These are phyloP conservation scores for Picochlorum sp. DNA, from an alignment of 139 green algal genomes.

Conservation along the genomic window DNA sequence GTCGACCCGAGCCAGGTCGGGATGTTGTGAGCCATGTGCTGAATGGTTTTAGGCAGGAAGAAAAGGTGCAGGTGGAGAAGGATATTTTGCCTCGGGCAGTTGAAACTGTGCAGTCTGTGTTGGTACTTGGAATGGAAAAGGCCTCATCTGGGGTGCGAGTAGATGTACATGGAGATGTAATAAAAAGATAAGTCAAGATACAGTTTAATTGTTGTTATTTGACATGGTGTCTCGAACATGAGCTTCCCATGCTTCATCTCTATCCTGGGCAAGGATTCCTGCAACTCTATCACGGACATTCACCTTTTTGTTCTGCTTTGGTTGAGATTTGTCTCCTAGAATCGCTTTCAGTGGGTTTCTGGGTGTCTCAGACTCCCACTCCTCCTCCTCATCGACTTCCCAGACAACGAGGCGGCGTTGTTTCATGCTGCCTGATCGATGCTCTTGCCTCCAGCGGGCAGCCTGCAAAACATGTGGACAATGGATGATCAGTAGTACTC, in stretches of 20 bases:
- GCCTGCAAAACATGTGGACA: neutral
- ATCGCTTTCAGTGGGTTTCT: conserved; percentile 4
- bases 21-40: conserved; percentile 59
- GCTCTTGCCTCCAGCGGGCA: conserved; percentile 22
- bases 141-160: conserved; percentile 47
- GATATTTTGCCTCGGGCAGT: conserved; percentile 38
- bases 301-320: conserved; percentile 12
- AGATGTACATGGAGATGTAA: conserved; percentile 3
- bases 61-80: conserved; percentile 61
- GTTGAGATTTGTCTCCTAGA: neutral
- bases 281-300: conserved; percentile 17
- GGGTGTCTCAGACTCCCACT: conserved; percentile 14
- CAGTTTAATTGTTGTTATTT: neutral
- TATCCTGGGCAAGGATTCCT: conserved; percentile 16
- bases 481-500: neutral
- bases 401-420: conserved; percentile 29
- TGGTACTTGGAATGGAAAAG: conserved; percentile 56
- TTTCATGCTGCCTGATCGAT: conserved; percentile 8
- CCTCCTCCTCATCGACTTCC: conserved; percentile 24
- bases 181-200: neutral
- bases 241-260: conserved; percentile 16
- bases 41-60: conserved; percentile 56
- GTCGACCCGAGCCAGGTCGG: conserved; percentile 48
- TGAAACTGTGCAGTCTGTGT: conserved; percentile 35
- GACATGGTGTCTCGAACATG: conserved; percentile 1